Evolutionary conservation across 2,329 filamentous ascomycete genomes (phyloP).

Genomic region (Diaporthe nobilis): DNA sequence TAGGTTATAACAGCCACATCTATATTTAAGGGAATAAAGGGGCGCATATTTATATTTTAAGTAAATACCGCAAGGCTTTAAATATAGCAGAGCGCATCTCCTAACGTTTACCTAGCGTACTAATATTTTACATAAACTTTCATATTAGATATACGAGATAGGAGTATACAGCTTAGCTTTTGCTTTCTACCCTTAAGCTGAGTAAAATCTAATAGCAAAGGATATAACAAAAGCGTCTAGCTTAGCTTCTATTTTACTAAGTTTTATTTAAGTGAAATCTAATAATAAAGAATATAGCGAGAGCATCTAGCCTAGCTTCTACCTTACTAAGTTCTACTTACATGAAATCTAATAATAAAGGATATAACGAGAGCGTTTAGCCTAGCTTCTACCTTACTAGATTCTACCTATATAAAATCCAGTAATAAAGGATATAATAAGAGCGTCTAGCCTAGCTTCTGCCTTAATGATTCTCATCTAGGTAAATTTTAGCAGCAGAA

Average conservation of each 20-base stretch:
- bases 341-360: not conserved
- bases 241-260: not conserved
- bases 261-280: not conserved
- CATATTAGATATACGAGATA: not conserved
- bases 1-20: not conserved
- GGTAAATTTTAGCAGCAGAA: not conserved
- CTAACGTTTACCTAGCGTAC: no score
- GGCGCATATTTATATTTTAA: no score
- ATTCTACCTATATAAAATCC: no score
- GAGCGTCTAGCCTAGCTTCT: no score
- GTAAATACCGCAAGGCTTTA: no score
- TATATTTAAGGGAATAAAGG: no score
- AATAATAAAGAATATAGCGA: not conserved
- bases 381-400: not conserved
- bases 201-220: no score
- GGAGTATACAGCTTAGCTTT: no score
- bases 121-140: not conserved
- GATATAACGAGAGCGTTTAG: not conserved
- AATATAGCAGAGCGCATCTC: no score
- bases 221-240: not conserved
- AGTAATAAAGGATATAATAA: no score
- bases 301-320: not conserved
- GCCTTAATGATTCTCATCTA: no score
- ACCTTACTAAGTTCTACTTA: not conserved
- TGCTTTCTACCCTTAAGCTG: no score